Evolutionary conservation across 2,329 filamentous ascomycete species (phyloP), one percentile per base, ranked within the genome.

Genomic region (Neofusicoccum kwambonambiense): DNA sequence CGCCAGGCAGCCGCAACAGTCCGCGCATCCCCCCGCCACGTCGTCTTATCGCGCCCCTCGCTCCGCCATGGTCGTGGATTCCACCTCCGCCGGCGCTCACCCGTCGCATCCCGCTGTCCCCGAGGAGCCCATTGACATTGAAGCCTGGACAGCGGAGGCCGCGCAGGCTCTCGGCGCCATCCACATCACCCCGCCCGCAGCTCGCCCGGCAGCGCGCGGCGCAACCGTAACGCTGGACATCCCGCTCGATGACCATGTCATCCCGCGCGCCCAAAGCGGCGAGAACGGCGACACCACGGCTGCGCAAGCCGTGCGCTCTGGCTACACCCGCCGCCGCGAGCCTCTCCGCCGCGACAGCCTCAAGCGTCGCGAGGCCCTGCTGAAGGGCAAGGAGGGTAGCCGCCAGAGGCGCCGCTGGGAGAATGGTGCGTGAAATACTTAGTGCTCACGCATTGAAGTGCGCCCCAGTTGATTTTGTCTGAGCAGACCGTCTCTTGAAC

Each of bases 371-470:
- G 92, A 97, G 69, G 86, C 88, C 2, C 74, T 96, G 61, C 82
- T 95, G 37, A 96, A 93, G 80, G 94, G 94, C 64, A 96, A 96
- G 70, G 93, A 97, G 77, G 94, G 94, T 39, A 94, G 88, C 71
- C 86, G 94, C 41, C 89, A 94, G 72, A 85, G 94, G 57, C 89
- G 94, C 71, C 86, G 94, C 64, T 98, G 93, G 93, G 95, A 99
- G 82, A 99, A 98, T 77, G 91, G 92, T 96, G 75, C 51, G 70
- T 60, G 45, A 57, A 22, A 45, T 34, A 39, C 27, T 4, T 7
- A 9, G 15, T 13, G 17, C 12, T 19, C 35, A 27, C 9, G 15
- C 37, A 41, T 37, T 31, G 13, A 27, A 57, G 35, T 6, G 27
- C 34, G 15, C 17, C 61, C 31, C 34, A 37, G 41, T 44, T 39